Conservation (phyloP, 305 asterid genomes). For the Plantago rigida region DNA sequence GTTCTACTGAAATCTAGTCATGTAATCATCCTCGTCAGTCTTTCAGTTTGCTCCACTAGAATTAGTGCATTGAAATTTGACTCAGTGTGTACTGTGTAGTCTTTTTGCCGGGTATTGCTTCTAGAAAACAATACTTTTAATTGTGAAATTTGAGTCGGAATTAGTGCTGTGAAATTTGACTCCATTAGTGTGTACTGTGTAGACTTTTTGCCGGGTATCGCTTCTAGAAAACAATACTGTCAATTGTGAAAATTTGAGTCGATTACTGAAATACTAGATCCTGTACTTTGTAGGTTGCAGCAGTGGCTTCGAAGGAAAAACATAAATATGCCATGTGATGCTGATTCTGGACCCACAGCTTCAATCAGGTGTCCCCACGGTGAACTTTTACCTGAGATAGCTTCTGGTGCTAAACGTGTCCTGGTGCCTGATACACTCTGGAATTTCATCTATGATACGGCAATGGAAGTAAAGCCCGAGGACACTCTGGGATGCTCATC, state of each 20-base stretch:
- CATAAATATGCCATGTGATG: conserved; percentile 69
- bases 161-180: no score
- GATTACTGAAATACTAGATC: conserved; percentile 13
- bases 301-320: conserved; percentile 87
- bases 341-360: conserved; percentile 95
- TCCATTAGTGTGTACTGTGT: no score
- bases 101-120: background rate
- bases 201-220: background rate
- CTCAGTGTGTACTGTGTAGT: no score
- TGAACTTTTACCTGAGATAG: conserved; percentile 77
- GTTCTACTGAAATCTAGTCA: conserved; percentile 15
- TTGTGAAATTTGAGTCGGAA: background rate
- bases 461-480: conserved; percentile 70
- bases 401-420: conserved; percentile 77
- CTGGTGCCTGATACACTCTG: conserved; percentile 80
- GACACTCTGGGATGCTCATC: conserved; percentile 59
- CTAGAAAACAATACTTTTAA: no score
- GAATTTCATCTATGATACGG: conserved; percentile 60
- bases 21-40: background rate
- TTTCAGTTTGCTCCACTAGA: conserved; percentile 9
- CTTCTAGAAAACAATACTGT: no score
- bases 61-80: no score
- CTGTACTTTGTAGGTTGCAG: conserved; percentile 61
- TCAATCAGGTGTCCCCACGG: conserved; percentile 89
- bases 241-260: no score